These are phyloP conservation scores for Begonia loranthoides DNA, from an alignment of 306 rosid species.

Conservation along the genomic window DNA sequence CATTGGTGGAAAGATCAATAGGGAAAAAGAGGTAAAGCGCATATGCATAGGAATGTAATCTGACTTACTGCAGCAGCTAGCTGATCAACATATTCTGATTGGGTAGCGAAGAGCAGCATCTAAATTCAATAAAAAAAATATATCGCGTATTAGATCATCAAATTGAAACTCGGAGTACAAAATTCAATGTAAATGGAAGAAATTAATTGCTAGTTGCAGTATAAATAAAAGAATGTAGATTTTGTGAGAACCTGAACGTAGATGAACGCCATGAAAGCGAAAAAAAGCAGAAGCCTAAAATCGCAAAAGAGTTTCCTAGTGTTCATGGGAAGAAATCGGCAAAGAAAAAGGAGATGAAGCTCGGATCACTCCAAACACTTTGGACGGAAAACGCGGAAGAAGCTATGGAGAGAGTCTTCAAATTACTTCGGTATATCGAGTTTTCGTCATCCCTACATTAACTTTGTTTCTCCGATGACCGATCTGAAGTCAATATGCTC, in stretches of 20 bases:
- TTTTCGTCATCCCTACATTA: too few relatives aligned
- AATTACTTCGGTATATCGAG: too few relatives aligned
- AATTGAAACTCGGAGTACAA: neutral
- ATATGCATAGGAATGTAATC: neutral
- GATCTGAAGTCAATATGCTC: too few relatives aligned
- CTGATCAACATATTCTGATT: slow-evolving; percentile 84
- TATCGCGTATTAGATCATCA: neutral
- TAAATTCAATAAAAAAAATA: slow-evolving; percentile 8
- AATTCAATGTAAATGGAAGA: neutral
- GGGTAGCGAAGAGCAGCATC: slow-evolving; percentile 81
- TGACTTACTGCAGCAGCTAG: slow-evolving; percentile 72
- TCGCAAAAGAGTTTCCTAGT: slow-evolving; percentile 65
- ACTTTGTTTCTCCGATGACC: too few relatives aligned
- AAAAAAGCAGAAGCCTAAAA: slow-evolving; percentile 67
- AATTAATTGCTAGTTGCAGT: neutral
- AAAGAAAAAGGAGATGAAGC: neutral
- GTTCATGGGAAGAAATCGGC: neutral
- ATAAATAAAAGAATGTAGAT: slow-evolving; percentile 7
- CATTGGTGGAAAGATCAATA: too few relatives aligned
- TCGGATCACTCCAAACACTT: neutral
- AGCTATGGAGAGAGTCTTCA: too few relatives aligned
- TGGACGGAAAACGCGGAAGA: too few relatives aligned
- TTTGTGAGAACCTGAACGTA: slow-evolving; percentile 53
- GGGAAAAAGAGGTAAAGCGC: neutral
- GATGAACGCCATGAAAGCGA: slow-evolving; percentile 74